A percentile compares a stretch with the other conserved stretches of the same genome.
phyloP scores from a whole-genome alignment of 2,329 filamentous ascomycete genomes.

The Fusarium redolens region DNA sequence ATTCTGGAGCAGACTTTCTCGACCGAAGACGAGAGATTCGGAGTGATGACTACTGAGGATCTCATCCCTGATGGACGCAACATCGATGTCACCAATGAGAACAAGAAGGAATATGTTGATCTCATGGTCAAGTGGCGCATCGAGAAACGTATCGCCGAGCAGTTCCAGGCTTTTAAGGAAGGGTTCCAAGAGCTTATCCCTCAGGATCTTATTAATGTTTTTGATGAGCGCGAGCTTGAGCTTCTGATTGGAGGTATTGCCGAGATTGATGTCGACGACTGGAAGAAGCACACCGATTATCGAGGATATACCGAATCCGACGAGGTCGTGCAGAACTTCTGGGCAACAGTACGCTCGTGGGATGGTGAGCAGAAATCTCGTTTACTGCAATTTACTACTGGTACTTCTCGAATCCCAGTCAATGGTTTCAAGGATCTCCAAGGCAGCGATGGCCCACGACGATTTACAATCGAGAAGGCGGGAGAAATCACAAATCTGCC shows the following conservation, averaged over 20 bases:
- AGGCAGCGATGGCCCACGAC: conserved; percentile 91
- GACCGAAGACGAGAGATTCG: conserved; percentile 96
- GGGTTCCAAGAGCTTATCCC: conserved; percentile 99
- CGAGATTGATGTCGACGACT: conserved; percentile 99
- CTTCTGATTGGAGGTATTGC: conserved; percentile 97
- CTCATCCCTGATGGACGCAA: conserved; percentile 89
- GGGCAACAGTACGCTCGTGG: conserved; percentile 97
- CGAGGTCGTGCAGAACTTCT: conserved; percentile 98
- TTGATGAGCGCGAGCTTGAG: conserved; percentile 97
- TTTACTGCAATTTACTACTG: conserved; percentile 95
- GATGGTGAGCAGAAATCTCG: conserved; percentile 98
- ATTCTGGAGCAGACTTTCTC: conserved; percentile 96
- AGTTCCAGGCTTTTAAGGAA: conserved; percentile 97
- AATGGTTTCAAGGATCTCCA: conserved; percentile 99
- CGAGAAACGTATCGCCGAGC: conserved; percentile 96
- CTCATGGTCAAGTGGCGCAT: conserved; percentile 99
- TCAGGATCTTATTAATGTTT: conserved; percentile 95
- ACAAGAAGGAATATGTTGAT: conserved; percentile 99
- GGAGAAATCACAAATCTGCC: conserved; percentile 91
- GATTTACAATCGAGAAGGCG: conserved; percentile 98
- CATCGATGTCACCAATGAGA: conserved; percentile 97
- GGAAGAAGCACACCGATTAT: conserved; percentile 99
- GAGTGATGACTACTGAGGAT: conserved; percentile 93
- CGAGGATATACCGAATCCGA: conserved; percentile 98
- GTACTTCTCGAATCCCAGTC: conserved; percentile 96